Base-by-base conservation (phyloP, 805 yeast species). In the Candida maesae region DNA sequence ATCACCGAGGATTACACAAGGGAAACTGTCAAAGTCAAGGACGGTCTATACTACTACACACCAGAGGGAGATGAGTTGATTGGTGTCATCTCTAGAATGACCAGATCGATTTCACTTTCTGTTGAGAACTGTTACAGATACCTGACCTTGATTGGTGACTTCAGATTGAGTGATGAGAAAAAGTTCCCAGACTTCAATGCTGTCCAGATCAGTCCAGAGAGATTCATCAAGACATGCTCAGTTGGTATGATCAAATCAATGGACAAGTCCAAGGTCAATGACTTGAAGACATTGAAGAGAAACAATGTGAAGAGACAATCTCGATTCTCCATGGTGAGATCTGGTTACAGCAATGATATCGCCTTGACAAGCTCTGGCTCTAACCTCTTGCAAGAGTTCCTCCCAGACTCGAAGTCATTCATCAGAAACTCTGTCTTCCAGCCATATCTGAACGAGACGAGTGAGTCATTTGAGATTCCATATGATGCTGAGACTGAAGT, bases 51-150 rank as follows among this genome's bases (percentile, higher is more conserved):
- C 48, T 71, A 67, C 42, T 79, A 78, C 52, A 76, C 89, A 0
- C 68, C 67, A 31, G 89, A 84, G 57, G 91, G 91, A 15, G 80
- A 79, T 36, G 72, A 70, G 12, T 68, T 84, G 56, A 76, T 81
- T 37, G 71, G 73, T 26, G 71, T 77, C 32, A 74, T 83, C 1
- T 71, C 84, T 2, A 71, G 71, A 46, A 79, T 82, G 79, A 66
- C 84, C 18, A 68, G 71, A 35, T 65, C 78, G 1, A 76, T 79
- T 18, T 58, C 75, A 10, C 52, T 60, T 16, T 74, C 82, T 1
- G 67, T 78, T 16, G 53, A 61, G 1, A 74, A 78, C 9, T 78
- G 81, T 39, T 60, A 73, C 46, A 70, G 65, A 41, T 66, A 79
- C 31, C 57, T 82, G 23, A 68, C 74, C 9, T 56, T 76, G 15